Evolutionary conservation across 129 eudicot genomes (phyloP).

Genomic region (Kitagawia praeruptora): DNA sequence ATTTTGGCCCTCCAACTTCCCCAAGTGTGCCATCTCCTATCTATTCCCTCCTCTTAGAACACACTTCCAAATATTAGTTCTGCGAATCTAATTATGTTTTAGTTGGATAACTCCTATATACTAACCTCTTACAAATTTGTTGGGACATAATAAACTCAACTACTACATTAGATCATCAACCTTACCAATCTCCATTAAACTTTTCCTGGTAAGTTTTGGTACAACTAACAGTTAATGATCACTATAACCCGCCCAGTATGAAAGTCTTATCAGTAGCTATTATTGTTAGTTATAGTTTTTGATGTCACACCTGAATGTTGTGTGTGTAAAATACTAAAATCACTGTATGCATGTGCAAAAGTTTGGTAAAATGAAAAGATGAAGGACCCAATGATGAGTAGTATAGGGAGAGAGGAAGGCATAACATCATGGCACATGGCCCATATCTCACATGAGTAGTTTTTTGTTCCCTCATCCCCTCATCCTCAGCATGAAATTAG

Average conservation of each 20-base stretch:
- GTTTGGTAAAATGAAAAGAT: background rate
- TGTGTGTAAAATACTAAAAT: no score
- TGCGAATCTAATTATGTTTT: background rate
- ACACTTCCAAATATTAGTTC: background rate
- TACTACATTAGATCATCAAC: background rate
- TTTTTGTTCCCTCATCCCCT: background rate
- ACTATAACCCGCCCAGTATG: background rate
- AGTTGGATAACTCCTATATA: background rate
- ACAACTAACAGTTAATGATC: background rate
- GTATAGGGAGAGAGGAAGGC: background rate
- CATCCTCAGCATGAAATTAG: background rate
- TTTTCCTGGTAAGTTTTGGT: background rate
- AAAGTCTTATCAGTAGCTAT: background rate
- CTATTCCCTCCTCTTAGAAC: background rate
- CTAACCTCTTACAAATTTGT: background rate
- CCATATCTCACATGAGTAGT: background rate
- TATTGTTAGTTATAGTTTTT: background rate
- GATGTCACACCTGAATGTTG: constrained; percentile 6
- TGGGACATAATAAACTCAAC: background rate
- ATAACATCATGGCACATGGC: constrained; percentile 11
- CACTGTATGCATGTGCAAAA: background rate
- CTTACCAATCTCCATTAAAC: background rate
- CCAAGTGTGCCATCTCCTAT: background rate
- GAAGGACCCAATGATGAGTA: constrained; percentile 6
- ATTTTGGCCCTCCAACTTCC: no score